Percentiles rank a stretch among this genome's conserved stretches.
phyloP scores from a whole-genome alignment of 1,139 yeast genomes.

The Yamadazyma atmosphaerica region DNA sequence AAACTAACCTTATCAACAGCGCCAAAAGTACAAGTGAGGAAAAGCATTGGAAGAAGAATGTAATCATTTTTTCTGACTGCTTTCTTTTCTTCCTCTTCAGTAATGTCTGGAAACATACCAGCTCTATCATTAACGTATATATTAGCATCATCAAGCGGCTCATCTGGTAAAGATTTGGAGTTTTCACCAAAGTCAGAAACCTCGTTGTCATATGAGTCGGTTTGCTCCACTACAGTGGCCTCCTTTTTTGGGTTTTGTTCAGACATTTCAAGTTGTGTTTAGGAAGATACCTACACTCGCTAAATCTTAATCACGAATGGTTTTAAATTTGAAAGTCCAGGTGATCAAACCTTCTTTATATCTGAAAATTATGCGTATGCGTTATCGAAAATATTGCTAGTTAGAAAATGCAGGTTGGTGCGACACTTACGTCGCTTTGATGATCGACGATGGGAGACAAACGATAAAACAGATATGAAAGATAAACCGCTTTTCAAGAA shows the following conservation, averaged over 20 bases:
- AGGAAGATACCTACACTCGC: no score
- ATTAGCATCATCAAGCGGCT: slow-evolving; percentile 17
- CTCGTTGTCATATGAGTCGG: slow-evolving; percentile 2
- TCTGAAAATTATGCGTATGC: no score
- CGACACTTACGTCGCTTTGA: no score
- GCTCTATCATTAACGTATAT: slow-evolving; percentile 16
- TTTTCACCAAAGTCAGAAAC: not conserved
- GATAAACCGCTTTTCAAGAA: no score
- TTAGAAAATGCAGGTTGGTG: no score
- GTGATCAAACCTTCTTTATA: no score
- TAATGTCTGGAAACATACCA: slow-evolving; percentile 14
- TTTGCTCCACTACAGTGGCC: not conserved
- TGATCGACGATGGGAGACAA: no score
- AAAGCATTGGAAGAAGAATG: slow-evolving; percentile 32
- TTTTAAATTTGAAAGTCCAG: no score
- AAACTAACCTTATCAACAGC: slow-evolving; percentile 46
- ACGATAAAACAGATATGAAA: no score
- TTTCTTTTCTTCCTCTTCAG: slow-evolving; percentile 25
- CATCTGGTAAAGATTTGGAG: slow-evolving; percentile 1
- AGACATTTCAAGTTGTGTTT: not conserved
- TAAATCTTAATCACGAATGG: no score
- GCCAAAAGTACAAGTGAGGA: slow-evolving; percentile 35
- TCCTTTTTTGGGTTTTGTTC: not conserved
- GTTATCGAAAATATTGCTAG: no score
- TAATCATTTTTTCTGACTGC: slow-evolving; percentile 35